Base-by-base conservation (phyloP, 768 basidiomycete genomes). In the Auriculariales sp. region DNA sequence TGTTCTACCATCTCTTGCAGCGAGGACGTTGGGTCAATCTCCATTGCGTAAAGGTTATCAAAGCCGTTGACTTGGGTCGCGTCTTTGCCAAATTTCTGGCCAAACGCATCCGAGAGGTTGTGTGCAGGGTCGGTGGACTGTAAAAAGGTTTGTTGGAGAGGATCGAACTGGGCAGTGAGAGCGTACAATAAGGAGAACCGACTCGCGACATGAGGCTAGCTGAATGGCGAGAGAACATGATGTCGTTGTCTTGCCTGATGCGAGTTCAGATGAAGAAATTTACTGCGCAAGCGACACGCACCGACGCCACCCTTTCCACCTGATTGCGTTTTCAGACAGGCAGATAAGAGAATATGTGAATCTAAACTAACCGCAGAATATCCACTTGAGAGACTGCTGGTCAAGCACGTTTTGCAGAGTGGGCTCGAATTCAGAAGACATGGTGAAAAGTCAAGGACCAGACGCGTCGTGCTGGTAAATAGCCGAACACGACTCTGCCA, bases 101-200 rank as follows among this genome's bases (percentile, higher is more conserved):
- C 88, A 64, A 98, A 98, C 14, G 95, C 91, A 66, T 99, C 94
- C 9, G 93, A 97, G 34, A 99, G 70, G 66, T 99, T 99, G 72
- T 99, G 95, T 31, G 95, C 95, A n/a, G 95, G 95, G 67, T 99
- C 95, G 6, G 95, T 99, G 6, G 94, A 97, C 91, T 95, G 48
- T 29, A 14, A 39, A 47, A 15, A 17, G 28, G 17, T 29, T 14
- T 32, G 27, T 48, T 46, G 47, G 28, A 24, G 32, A 29, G 1
- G 44, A 46, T 35, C 48, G 11, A 46, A 42, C 14, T 47, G 39
- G 32, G 46, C 39, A 6, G 34, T 22, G 31, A 24, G 25, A 3
- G 71, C 87, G 59, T 63, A 90, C 94, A 61, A 99, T 98, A 55
- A 99, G 77, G 3, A 99, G 75, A 30, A 99, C 95, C n/a, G 90